Evolutionary conservation across 1,139 yeast species (phyloP).

Genomic region (Protomyces arabidopsidicola): DNA sequence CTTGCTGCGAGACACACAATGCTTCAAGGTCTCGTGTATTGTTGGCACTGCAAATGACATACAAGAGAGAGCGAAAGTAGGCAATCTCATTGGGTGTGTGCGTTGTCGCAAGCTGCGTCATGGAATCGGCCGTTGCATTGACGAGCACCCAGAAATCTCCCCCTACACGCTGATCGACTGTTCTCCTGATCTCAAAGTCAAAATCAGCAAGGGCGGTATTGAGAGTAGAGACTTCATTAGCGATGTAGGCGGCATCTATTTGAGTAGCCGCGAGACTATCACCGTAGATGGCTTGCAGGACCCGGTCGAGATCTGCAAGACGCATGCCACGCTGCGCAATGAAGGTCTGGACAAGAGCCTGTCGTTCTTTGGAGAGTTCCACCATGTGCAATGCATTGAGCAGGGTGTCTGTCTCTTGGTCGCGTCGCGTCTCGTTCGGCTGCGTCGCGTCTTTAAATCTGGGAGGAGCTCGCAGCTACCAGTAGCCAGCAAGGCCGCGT

Average conservation of each 20-base stretch:
- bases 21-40: constrained; percentile 15
- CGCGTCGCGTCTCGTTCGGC: not conserved
- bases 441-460: not conserved
- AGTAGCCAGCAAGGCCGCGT: too few relatives aligned
- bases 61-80: constrained; percentile 14
- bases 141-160: constrained; percentile 18
- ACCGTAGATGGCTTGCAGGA: not conserved
- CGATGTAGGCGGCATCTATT: constrained; percentile 34
- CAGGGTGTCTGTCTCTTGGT: not conserved
- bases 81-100: constrained; percentile 19
- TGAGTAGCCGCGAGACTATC: not conserved
- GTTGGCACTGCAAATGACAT: constrained; percentile 14
- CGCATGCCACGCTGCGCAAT: constrained; percentile 1
- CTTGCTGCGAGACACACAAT: constrained; percentile 10
- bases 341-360: constrained; percentile 5
- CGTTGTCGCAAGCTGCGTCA: constrained; percentile 20
- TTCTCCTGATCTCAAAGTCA: constrained; percentile 17
- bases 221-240: constrained; percentile 45
- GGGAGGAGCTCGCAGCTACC: not conserved
- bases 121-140: constrained; percentile 20
- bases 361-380: not conserved
- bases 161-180: constrained; percentile 20
- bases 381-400: not conserved
- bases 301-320: constrained; percentile 5
- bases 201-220: constrained; percentile 12